A percentile compares a stretch with the other conserved stretches of the same genome.
Evolutionary conservation across 805 yeast species (phyloP).

Genomic region (Pichia occidentalis): DNA sequence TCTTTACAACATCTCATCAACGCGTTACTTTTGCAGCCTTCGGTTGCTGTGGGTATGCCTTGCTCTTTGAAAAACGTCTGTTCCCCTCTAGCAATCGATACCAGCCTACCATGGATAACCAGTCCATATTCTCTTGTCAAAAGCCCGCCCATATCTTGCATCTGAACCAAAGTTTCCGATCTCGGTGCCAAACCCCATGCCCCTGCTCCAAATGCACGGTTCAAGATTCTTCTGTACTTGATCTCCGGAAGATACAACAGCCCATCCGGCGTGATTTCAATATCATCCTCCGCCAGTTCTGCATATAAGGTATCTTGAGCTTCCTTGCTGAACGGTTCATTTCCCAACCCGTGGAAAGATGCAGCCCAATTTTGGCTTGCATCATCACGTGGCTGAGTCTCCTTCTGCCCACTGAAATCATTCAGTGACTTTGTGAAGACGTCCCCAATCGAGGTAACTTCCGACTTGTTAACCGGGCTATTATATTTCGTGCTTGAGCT

Average conservation of each 20-base stretch:
- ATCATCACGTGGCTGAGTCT: conserved; percentile 12
- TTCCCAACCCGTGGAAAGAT: conserved; percentile 81
- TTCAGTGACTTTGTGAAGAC: conserved; percentile 20
- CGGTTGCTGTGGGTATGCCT: conserved; percentile 91
- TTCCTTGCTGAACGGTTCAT: conserved; percentile 61
- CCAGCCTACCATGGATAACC: conserved; percentile 80
- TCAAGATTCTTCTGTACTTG: conserved; percentile 83
- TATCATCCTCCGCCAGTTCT: conserved; percentile 60
- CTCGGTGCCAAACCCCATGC: conserved; percentile 98
- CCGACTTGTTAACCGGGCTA: background rate
- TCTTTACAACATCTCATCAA: conserved; percentile 98
- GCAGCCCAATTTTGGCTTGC: conserved; percentile 66
- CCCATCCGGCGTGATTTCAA: conserved; percentile 96
- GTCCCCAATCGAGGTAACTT: conserved; percentile 15
- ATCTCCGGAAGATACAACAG: conserved; percentile 88
- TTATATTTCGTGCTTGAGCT: conserved; percentile 2
- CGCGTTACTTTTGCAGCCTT: conserved; percentile 95
- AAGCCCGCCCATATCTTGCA: conserved; percentile 28
- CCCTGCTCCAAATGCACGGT: conserved; percentile 94
- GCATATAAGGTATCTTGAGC: conserved; percentile 55
- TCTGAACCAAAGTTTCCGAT: conserved; percentile 66
- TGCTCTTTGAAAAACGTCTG: conserved; percentile 84
- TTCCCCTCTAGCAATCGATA: conserved; percentile 91
- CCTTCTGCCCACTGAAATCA: conserved; percentile 18
- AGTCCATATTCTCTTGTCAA: conserved; percentile 89